These are phyloP conservation scores for Arthrobotrys entomopaga DNA, from an alignment of 2,329 filamentous ascomycete species.

Conservation along the genomic window DNA sequence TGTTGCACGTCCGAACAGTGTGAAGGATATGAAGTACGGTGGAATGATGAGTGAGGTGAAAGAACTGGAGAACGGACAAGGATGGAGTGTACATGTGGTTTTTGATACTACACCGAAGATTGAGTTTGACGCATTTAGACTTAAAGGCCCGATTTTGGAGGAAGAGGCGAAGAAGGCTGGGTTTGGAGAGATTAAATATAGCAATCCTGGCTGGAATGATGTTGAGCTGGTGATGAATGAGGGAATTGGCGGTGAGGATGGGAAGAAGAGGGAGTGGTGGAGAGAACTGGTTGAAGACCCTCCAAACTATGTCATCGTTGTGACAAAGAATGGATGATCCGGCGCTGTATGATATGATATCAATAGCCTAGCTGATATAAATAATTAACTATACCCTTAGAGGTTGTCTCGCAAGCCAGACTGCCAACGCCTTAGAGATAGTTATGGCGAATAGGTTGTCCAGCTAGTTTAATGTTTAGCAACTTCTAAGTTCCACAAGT, in stretches of 20 bases:
- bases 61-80: constrained; percentile 1
- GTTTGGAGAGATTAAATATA: background rate
- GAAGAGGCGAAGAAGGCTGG: constrained; percentile 1
- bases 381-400: background rate
- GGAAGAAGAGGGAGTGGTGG: constrained; percentile 1
- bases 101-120: constrained; percentile 3
- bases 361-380: background rate
- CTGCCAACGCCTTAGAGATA: too few species aligned
- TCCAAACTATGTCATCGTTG: constrained; percentile 5
- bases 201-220: background rate
- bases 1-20: background rate
- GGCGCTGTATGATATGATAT: background rate
- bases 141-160: background rate
- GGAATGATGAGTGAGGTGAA: constrained; percentile 4
- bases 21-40: constrained; percentile 5
- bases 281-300: background rate
- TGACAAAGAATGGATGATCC: background rate
- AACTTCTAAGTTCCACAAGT: too few species aligned
- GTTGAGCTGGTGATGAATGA: background rate
- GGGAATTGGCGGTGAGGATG: constrained; percentile 5
- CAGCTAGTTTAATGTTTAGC: too few species aligned
- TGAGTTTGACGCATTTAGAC: constrained; percentile 4
- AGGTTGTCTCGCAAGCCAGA: too few species aligned
- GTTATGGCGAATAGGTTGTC: too few species aligned
- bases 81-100: constrained; percentile 10